phyloP scores from a whole-genome alignment of 305 asterid genomes.

The Solanum hybrid region DNA sequence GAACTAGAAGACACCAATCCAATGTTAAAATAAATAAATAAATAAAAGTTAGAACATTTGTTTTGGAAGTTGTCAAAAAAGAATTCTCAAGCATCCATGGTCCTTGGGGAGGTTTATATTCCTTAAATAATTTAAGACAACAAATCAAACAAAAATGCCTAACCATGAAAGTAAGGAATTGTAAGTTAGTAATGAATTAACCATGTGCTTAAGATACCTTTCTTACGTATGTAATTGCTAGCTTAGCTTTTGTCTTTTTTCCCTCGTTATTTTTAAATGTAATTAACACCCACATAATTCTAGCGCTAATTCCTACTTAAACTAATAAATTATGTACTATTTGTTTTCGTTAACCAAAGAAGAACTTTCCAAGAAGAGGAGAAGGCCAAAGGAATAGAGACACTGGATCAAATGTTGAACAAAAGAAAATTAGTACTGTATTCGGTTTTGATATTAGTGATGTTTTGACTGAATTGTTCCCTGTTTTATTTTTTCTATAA shows the following conservation, averaged over 20 bases:
- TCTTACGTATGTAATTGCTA: neutral
- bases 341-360: neutral
- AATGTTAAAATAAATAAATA: constrained; percentile 10
- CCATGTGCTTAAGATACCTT: constrained; percentile 45
- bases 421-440: constrained; percentile 2
- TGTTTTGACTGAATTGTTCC: constrained; percentile 10
- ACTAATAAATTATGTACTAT: neutral
- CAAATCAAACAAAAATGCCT: constrained; percentile 50
- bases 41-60: constrained; percentile 5
- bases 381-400: constrained; percentile 40
- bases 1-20: constrained; percentile 36
- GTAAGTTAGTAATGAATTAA: neutral
- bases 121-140: constrained; percentile 20
- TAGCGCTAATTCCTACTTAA: neutral
- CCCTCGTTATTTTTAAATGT: neutral
- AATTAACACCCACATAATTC: neutral
- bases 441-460: constrained; percentile 12
- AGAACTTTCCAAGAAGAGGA: constrained; percentile 17
- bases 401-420: constrained; percentile 28
- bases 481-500: neutral
- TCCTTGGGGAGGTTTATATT: constrained; percentile 7
- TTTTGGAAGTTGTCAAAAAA: constrained; percentile 30
- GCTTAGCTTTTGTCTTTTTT: neutral
- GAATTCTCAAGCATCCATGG: constrained; percentile 41
- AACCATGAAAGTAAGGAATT: constrained; percentile 40